A percentile compares a stretch with the other conserved stretches of the same genome.
These are phyloP conservation scores for Vitis cinerea DNA, from an alignment of 164 flowering plant species.

Conservation along the genomic window DNA sequence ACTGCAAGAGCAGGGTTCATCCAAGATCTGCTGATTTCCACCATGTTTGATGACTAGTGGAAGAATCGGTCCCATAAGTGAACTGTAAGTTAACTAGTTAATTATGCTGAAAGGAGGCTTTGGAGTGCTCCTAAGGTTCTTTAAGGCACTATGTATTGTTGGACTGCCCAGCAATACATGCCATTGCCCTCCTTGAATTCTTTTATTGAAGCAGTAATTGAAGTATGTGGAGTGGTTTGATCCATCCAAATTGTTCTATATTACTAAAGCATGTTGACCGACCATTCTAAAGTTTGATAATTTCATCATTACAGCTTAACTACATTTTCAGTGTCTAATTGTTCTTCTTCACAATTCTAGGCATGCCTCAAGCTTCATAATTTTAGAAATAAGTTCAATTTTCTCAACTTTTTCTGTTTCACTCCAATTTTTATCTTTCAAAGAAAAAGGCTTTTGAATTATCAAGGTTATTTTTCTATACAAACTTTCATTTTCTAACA, in stretches of 20 bases:
- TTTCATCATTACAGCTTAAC: neutral
- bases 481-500: no score
- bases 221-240: neutral
- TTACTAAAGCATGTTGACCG: slow-evolving; percentile 8
- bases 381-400: no score
- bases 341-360: no score
- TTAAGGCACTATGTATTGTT: slow-evolving; percentile 7
- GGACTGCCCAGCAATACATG: neutral
- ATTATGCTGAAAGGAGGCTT: slow-evolving; percentile 12
- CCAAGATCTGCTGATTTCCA: slow-evolving; percentile 52
- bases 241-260: slow-evolving; percentile 10
- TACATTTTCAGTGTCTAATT: no score
- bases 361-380: no score
- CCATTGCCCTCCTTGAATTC: slow-evolving; percentile 18
- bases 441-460: no score
- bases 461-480: no score
- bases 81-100: neutral
- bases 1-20: slow-evolving; percentile 51
- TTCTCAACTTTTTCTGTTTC: no score
- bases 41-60: slow-evolving; percentile 38
- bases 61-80: slow-evolving; percentile 1
- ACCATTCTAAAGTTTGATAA: neutral
- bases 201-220: slow-evolving; percentile 8
- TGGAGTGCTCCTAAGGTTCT: slow-evolving; percentile 7
- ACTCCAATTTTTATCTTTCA: no score